Percentiles rank a stretch among this genome's conserved stretches.
These are phyloP conservation scores for Primulina tabacum DNA, from an alignment of 257 asterid genomes.

Conservation along the genomic window DNA sequence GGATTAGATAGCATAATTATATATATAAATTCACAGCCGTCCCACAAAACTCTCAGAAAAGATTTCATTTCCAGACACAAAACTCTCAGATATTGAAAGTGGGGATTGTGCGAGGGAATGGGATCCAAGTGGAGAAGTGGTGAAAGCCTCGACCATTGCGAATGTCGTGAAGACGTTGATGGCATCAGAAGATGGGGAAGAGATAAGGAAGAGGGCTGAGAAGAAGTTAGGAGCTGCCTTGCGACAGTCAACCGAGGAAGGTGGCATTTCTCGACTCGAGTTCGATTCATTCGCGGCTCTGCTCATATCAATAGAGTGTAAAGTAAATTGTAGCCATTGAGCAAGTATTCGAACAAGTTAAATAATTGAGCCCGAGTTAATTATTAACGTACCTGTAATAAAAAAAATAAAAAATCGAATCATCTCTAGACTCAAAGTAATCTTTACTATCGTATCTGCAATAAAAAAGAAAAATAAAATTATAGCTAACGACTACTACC, in stretches of 20 bases:
- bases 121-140: slow-evolving; percentile 29
- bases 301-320: slow-evolving; percentile 26
- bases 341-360: too few relatives aligned
- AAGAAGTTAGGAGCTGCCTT: slow-evolving; percentile 23
- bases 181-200: slow-evolving; percentile 33
- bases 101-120: slow-evolving; percentile 41
- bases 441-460: too few relatives aligned
- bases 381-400: too few relatives aligned
- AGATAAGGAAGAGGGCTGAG: slow-evolving; percentile 28
- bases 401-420: too few relatives aligned
- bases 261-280: slow-evolving; percentile 33
- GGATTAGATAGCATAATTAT: too few relatives aligned
- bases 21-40: too few relatives aligned
- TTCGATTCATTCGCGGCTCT: slow-evolving; percentile 34
- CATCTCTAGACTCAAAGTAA: too few relatives aligned
- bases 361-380: too few relatives aligned
- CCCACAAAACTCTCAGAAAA: too few relatives aligned
- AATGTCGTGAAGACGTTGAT: slow-evolving; percentile 27
- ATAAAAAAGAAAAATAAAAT: too few relatives aligned
- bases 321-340: slow-evolving; percentile 15
- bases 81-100: slow-evolving; percentile 21
- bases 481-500: too few relatives aligned
- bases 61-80: too few relatives aligned
- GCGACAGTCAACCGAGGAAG: slow-evolving; percentile 24
- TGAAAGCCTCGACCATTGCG: slow-evolving; percentile 27